Conservation (phyloP, 129 eudicot species). For the Deinandra increscens region DNA sequence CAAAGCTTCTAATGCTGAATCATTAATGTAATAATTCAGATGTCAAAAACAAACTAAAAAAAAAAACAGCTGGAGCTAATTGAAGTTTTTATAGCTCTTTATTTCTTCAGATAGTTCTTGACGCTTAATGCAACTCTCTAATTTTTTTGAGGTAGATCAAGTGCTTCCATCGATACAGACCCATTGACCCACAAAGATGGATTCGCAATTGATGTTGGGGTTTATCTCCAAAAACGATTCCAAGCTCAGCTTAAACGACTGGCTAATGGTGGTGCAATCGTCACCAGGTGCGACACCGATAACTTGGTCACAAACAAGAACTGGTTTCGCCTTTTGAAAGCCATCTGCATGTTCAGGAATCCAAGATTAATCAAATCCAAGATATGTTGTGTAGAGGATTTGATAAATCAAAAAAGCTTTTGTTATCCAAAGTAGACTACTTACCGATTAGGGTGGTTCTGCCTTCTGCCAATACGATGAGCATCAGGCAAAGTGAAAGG, state of each 20-base stretch:
- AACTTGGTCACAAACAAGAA: slow-evolving; percentile 21
- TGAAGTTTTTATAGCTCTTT: not conserved
- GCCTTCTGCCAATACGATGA: slow-evolving; percentile 15
- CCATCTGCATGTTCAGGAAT: not conserved
- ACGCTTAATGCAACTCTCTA: not conserved
- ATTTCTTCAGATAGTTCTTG: not conserved
- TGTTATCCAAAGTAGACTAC: not conserved
- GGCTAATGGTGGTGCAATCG: slow-evolving; percentile 26
- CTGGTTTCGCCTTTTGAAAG: slow-evolving; percentile 11
- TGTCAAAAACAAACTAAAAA: too few species aligned
- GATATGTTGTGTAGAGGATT: not conserved
- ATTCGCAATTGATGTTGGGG: slow-evolving; percentile 36
- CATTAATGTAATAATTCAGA: too few species aligned
- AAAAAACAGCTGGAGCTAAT: not conserved
- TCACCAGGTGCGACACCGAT: slow-evolving; percentile 25
- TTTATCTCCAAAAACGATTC: slow-evolving; percentile 18
- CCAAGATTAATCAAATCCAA: not conserved
- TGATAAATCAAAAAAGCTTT: not conserved
- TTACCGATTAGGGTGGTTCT: slow-evolving; percentile 22
- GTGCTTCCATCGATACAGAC: slow-evolving; percentile 27
- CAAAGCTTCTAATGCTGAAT: too few species aligned
- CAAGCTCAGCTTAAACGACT: slow-evolving; percentile 9
- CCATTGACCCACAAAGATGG: slow-evolving; percentile 37
- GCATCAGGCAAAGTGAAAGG: slow-evolving; percentile 27
- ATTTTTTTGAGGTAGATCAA: not conserved